phyloP scores from a whole-genome alignment of 768 basidiomycete species.

The Suillus subaureus region DNA sequence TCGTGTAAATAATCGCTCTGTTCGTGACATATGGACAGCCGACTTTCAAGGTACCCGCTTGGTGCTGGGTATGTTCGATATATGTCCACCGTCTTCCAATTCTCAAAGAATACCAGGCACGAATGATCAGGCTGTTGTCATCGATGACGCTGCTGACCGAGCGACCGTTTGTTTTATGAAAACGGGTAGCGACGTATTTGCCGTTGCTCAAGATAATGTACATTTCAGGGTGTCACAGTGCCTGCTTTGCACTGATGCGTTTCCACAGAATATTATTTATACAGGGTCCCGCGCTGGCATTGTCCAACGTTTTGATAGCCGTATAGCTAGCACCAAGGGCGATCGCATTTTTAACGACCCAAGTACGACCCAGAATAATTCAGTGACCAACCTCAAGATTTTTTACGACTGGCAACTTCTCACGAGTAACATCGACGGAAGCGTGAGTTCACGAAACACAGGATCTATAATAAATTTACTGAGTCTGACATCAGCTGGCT shows the following conservation, averaged over 20 bases:
- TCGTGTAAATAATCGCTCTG: conserved; percentile 38
- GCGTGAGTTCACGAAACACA: conserved; percentile 42
- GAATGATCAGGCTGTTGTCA: conserved; percentile 49
- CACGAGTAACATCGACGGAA: conserved; percentile 59
- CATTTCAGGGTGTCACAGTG: conserved; percentile 10
- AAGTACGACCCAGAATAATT: conserved; percentile 39
- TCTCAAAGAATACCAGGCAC: conserved; percentile 45
- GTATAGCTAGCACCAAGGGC: conserved; percentile 38
- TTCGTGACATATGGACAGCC: conserved; percentile 60
- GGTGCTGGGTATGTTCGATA: conserved; percentile 47
- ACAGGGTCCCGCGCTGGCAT: conserved; percentile 63
- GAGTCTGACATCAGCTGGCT: conserved; percentile 47
- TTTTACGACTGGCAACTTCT: conserved; percentile 56
- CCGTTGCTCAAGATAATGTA: conserved; percentile 57
- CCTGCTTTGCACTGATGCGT: background rate
- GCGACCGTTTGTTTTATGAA: conserved; percentile 41
- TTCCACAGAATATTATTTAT: conserved; percentile 49
- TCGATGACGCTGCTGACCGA: conserved; percentile 50
- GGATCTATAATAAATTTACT: conserved; percentile 4
- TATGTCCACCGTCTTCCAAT: background rate
- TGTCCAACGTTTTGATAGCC: conserved; percentile 60
- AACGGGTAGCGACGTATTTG: conserved; percentile 66
- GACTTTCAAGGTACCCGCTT: conserved; percentile 51
- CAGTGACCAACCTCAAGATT: conserved; percentile 56
- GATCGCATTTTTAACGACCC: conserved; percentile 43